A percentile compares a stretch with the other conserved stretches of the same genome.
Conservation (phyloP, 495 filamentous ascomycete species). For the Evansstolkia leycettana region DNA sequence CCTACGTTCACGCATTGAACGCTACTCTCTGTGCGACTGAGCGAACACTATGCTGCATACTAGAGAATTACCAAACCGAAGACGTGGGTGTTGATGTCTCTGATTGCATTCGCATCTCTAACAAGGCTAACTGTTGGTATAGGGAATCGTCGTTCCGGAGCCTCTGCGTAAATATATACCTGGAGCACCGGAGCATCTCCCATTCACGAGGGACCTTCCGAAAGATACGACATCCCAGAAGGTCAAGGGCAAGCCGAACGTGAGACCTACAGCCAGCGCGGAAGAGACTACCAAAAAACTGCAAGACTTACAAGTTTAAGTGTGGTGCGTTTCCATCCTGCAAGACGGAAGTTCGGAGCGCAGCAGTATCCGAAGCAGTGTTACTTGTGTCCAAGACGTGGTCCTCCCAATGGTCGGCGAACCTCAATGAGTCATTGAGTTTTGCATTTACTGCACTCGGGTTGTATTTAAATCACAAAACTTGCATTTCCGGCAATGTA, state of each 20-base stretch:
- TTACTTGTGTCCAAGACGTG: too few species aligned
- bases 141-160: conserved; percentile 80
- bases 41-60: conserved; percentile 82
- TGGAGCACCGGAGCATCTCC: conserved; percentile 75
- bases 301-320: conserved; percentile 26
- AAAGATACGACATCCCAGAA: conserved; percentile 56
- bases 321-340: background rate
- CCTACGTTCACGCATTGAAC: conserved; percentile 90
- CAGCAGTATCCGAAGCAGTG: too few species aligned
- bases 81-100: conserved; percentile 39
- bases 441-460: too few species aligned
- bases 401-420: too few species aligned
- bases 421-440: too few species aligned
- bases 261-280: conserved; percentile 7
- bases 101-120: background rate
- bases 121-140: conserved; percentile 4
- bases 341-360: too few species aligned
- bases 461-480: too few species aligned
- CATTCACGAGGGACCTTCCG: conserved; percentile 72
- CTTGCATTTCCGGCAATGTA: too few species aligned
- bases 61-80: conserved; percentile 93
- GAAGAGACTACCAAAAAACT: conserved; percentile 29
- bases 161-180: conserved; percentile 86
- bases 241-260: conserved; percentile 32
- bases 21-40: conserved; percentile 87